A percentile compares a stretch with the other conserved stretches of the same genome.
These are phyloP conservation scores for Alternaria postmessia DNA, from an alignment of 2,329 filamentous ascomycete genomes.

Conservation along the genomic window DNA sequence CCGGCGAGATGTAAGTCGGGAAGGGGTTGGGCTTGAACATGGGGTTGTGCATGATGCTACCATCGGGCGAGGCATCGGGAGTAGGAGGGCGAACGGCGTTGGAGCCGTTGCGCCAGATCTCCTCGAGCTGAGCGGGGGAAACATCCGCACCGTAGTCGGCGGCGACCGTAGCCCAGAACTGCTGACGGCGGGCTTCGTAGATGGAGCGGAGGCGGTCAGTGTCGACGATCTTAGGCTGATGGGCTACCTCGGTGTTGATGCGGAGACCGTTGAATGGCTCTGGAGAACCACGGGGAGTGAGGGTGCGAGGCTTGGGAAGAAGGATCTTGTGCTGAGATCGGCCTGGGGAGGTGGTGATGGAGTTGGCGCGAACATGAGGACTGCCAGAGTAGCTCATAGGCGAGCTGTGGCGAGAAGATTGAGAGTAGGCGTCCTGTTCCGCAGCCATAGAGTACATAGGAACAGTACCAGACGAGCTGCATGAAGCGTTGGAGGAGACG, in stretches of 20 bases:
- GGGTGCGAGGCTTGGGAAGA: conserved; percentile 69
- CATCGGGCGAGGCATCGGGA: conserved; percentile 50
- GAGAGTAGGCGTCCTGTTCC: conserved; percentile 48
- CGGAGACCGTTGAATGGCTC: conserved; percentile 52
- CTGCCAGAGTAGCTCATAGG: conserved; percentile 56
- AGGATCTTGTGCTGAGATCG: conserved; percentile 61
- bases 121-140: conserved; percentile 71
- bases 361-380: conserved; percentile 42
- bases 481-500: conserved; percentile 64
- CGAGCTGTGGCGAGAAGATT: conserved; percentile 52
- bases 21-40: conserved; percentile 41
- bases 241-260: conserved; percentile 55
- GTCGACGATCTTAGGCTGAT: conserved; percentile 63
- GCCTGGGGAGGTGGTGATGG: conserved; percentile 62
- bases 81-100: conserved; percentile 47
- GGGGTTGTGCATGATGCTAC: conserved; percentile 48
- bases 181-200: conserved; percentile 73
- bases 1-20: conserved; percentile 41
- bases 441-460: conserved; percentile 51
- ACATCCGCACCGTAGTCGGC: conserved; percentile 73
- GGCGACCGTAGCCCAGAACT: conserved; percentile 78
- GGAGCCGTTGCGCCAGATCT: conserved; percentile 65
- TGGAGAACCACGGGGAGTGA: conserved; percentile 49
- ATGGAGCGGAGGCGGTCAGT: conserved; percentile 73
- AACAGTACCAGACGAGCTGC: conserved; percentile 46